Base-by-base conservation (phyloP, 1,284 basidiomycete genomes). In the Melanopsichium pennsylvanicum region DNA sequence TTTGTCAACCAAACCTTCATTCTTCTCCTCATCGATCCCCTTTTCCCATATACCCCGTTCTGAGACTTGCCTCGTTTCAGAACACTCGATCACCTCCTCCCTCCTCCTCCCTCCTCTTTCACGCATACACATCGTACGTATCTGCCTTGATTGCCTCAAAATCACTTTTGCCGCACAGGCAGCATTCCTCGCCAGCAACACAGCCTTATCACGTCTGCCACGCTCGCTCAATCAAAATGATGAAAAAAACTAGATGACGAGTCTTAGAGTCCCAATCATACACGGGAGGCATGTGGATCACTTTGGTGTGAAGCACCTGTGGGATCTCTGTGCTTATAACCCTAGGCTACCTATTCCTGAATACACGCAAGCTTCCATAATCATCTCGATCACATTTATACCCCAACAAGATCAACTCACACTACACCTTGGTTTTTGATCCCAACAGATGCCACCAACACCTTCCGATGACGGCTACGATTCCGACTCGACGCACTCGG, bases 181-280 rank as follows among this genome's bases (percentile, higher is more conserved):
- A n/a, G n/a, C n/a, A n/a, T n/a, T n/a, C n/a, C n/a, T n/a, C n/a
- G n/a, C n/a, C n/a, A n/a, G n/a, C 22, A 29, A 29, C 27, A 13
- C n/a, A 27, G 22, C 21, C 16, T 4, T 8, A 22, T 21, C 18
- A 22, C 27, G 13, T 7, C 10, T n/a, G 16, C 3, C 25, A 32
- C 16, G 18, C 34, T 19, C 16, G 12, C 19, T n/a, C 7, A 15
- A 21, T 21, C 32, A 48, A 27, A 51, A 70, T 61, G 71, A 75
- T 73, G 73, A 75, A 31, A 52, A 51, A 55, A 44, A 68, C 66
- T 75, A 75, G 73, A 75, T 75, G 73, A 75, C 73, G 73, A 75
- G 73, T 69, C 72, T 75, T 72, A 75, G 73, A 47, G 46, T 52
- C 54, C 60, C 61, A 46, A 35, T 51, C n/a, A 31, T 49, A 51